phyloP scores from a whole-genome alignment of 768 basidiomycete genomes.

The Pisolithus microcarpus region DNA sequence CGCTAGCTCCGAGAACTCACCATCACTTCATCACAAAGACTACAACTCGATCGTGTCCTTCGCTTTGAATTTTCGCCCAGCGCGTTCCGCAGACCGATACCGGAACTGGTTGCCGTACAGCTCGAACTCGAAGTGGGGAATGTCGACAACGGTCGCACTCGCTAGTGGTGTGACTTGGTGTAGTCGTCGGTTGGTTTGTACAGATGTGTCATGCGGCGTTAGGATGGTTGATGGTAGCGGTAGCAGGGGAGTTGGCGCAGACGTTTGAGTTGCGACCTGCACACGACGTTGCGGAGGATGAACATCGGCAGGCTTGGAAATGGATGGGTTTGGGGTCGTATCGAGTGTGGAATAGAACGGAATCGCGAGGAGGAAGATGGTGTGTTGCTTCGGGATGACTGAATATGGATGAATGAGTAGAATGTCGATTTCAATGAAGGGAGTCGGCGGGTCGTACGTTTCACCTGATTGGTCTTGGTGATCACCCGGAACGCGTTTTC shows the following conservation, averaged over 20 bases:
- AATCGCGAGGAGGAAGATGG: constrained; percentile 68
- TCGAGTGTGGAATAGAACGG: constrained; percentile 56
- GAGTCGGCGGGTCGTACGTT: constrained; percentile 40
- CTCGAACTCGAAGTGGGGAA: constrained; percentile 64
- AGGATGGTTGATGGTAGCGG: neutral
- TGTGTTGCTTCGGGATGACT: constrained; percentile 76
- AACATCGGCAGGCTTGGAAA: constrained; percentile 10
- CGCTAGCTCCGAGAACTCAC: no score
- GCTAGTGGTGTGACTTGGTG: no score
- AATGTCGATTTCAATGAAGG: neutral
- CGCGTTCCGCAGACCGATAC: constrained; percentile 74
- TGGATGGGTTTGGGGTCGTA: constrained; percentile 18
- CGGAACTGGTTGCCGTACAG: constrained; percentile 83
- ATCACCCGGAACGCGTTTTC: constrained; percentile 84
- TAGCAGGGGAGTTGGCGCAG: neutral
- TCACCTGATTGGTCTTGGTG: constrained; percentile 58
- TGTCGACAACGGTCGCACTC: constrained; percentile 47
- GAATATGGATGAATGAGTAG: neutral
- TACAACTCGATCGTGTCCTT: constrained; percentile 76
- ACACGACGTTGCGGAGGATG: no score
- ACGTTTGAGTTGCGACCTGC: neutral
- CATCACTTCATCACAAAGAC: constrained; percentile 3
- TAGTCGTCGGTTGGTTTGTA: neutral
- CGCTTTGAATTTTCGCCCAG: constrained; percentile 78
- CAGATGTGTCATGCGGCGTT: neutral